Base-by-base conservation (phyloP, 1,139 yeast genomes). In the Taphrina betulina region DNA sequence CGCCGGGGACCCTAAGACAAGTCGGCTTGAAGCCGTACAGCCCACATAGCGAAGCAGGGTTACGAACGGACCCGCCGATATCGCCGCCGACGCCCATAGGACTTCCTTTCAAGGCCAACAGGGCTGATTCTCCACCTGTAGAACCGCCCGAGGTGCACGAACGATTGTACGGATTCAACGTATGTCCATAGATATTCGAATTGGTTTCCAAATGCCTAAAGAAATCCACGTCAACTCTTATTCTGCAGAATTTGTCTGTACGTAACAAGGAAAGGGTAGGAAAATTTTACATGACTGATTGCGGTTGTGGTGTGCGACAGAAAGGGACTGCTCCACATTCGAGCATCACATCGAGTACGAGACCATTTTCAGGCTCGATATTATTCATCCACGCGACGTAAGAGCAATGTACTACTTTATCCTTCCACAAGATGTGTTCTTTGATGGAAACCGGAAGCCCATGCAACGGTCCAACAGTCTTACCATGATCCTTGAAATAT, bases 261-360 rank as follows among this genome's bases (percentile, higher is more conserved):
- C n/a, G n/a, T n/a, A n/a, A n/a, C n/a, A n/a, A n/a, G n/a, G n/a
- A n/a, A n/a, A n/a, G n/a, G n/a, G n/a, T n/a, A n/a, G n/a, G n/a
- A n/a, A n/a, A n/a, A n/a, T 41, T 28, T n/a, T 55, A 50, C 83
- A 80, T 80, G 61, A 80, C 67, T 8, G 78, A 68, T 67, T 79
- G 82, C 8, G 84, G 84, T 61, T 78, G 73, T 42, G 78, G 75
- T 2, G 83, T 79, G 66, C 82, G 70, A 33, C 78, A 77, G 58
- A 74, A 77, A 65, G 82, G 81, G 4, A 83, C 82, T 14, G 86
- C 87, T 43, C 94, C 94, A 85, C 71, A 68, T 35, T 67, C 65
- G 26, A 75, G 68, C n/a, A 68, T 65, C 1, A 79, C 78, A 36
- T 79, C 69, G 16, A 73, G 62, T 0, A 19, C 63, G 2, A 69